Evolutionary conservation across 148 eudicot genomes (phyloP).

Genomic region (Drosera capensis): DNA sequence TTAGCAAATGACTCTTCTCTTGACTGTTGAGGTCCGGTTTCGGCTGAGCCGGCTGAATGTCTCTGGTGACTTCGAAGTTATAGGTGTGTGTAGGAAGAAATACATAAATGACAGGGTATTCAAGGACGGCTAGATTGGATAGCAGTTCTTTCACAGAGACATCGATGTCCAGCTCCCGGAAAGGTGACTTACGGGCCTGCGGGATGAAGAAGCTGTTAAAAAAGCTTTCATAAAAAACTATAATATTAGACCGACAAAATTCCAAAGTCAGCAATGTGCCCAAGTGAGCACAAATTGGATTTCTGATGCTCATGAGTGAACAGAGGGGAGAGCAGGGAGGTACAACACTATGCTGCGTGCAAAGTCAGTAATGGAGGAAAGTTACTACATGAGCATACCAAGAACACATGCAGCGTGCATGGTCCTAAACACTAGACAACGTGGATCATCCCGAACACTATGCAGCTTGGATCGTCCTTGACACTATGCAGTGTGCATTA

Average conservation of each 20-base stretch:
- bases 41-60: constrained; percentile 11
- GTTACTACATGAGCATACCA: too few species aligned
- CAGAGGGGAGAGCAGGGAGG: too few species aligned
- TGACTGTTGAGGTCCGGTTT: constrained; percentile 17
- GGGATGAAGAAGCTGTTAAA: background rate
- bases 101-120: constrained; percentile 72
- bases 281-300: too few species aligned
- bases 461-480: too few species aligned
- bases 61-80: constrained; percentile 55
- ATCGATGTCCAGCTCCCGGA: constrained; percentile 47
- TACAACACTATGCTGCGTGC: too few species aligned
- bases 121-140: constrained; percentile 47
- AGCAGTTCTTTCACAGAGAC: constrained; percentile 45
- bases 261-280: background rate
- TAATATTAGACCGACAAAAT: background rate
- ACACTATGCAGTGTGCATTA: too few species aligned
- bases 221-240: background rate
- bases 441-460: too few species aligned
- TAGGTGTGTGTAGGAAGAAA: constrained; percentile 56
- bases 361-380: too few species aligned
- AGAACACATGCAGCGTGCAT: too few species aligned
- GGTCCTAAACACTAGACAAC: too few species aligned
- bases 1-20: constrained; percentile 12
- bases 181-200: constrained; percentile 59
- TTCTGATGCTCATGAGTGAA: too few species aligned